Conservation (phyloP, 78 protist genomes). For the Dictyostelium capitatum region DNA sequence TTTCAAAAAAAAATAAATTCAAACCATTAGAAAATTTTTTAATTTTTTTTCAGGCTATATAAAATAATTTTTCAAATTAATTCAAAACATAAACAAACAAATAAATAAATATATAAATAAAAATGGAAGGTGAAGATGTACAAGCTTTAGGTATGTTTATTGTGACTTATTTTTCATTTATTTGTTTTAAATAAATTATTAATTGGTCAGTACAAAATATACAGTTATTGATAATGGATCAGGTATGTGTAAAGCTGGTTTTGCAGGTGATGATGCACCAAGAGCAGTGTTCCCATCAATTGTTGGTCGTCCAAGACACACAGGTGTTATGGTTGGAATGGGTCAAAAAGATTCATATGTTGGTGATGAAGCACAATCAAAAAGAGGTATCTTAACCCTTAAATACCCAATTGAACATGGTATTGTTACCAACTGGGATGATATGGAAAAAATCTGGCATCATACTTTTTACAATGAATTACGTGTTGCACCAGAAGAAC, state of each 20-base stretch:
- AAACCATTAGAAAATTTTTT: no score
- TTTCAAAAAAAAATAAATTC: no score
- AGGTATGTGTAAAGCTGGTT: slow-evolving; percentile 97
- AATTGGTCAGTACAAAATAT: no score
- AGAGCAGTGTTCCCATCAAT: slow-evolving; percentile 92
- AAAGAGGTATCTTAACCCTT: slow-evolving; percentile 88
- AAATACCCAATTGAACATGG: slow-evolving; percentile 94
- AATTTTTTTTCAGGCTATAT: no score
- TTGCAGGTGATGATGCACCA: slow-evolving; percentile 95
- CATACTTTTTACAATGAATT: slow-evolving; percentile 94
- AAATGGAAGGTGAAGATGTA: no score
- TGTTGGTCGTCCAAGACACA: slow-evolving; percentile 93
- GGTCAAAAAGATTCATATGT: slow-evolving; percentile 82
- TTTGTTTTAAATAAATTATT: no score
- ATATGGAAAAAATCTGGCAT: slow-evolving; percentile 96
- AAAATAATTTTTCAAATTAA: no score
- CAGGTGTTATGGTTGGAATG: slow-evolving; percentile 91
- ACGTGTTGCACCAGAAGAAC: slow-evolving; percentile 96
- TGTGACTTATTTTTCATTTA: no score
- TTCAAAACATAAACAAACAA: no score
- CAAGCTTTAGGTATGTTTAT: no score
- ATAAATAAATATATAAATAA: no score
- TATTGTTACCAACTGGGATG: slow-evolving; percentile 98
- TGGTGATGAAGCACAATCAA: slow-evolving; percentile 79
- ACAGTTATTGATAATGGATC: slow-evolving; percentile 93